These are phyloP conservation scores for Pestalotiopsis sp. DNA, from an alignment of 2,329 filamentous ascomycete genomes.

Conservation along the genomic window DNA sequence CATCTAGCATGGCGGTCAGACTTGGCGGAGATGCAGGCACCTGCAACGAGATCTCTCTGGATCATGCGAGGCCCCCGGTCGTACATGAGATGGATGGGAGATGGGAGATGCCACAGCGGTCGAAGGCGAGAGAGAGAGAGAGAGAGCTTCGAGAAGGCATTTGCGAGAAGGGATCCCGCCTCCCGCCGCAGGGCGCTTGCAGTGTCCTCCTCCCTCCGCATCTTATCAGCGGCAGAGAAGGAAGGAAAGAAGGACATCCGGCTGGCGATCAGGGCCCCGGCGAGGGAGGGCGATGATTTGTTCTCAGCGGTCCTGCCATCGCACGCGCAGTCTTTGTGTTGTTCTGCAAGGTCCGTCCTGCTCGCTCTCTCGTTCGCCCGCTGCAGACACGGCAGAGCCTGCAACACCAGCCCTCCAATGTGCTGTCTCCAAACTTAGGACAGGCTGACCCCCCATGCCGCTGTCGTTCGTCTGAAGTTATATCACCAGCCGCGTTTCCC, in stretches of 20 bases:
- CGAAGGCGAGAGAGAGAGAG: neutral
- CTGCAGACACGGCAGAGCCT: too few relatives aligned
- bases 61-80: neutral
- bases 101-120: neutral
- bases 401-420: too few relatives aligned
- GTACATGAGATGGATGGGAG: neutral
- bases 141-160: neutral
- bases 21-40: neutral
- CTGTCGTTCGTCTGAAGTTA: constrained; percentile 6
- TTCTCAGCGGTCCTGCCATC: neutral
- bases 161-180: neutral
- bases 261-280: neutral
- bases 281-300: constrained; percentile 2
- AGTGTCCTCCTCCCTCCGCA: neutral
- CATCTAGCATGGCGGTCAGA: neutral
- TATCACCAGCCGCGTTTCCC: constrained; percentile 6
- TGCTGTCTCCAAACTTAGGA: too few relatives aligned
- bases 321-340: neutral
- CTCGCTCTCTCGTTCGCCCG: neutral
- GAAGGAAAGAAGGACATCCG: neutral
- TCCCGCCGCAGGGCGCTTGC: neutral
- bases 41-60: neutral
- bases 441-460: neutral
- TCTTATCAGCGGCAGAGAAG: neutral
- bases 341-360: neutral